These are phyloP conservation scores for Novymonas esmeraldas DNA, from an alignment of 208 protist genomes.

Conservation along the genomic window DNA sequence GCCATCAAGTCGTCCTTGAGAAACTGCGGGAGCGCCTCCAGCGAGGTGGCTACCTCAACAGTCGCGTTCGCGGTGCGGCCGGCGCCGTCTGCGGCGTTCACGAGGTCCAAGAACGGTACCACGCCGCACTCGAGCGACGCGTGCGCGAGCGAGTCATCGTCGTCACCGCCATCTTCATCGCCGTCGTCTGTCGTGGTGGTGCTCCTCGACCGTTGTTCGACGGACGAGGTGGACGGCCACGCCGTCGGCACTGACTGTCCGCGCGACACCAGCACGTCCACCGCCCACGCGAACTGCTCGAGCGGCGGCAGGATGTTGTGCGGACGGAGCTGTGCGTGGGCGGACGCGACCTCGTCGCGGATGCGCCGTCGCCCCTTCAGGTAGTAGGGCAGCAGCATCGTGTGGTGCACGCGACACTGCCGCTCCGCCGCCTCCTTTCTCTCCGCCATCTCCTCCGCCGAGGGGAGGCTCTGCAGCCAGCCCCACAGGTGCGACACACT, in stretches of 20 bases:
- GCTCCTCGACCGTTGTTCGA: background rate
- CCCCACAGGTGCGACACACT: conserved; percentile 80
- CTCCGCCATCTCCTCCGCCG: conserved; percentile 35
- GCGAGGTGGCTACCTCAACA: conserved; percentile 63
- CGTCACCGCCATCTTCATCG: background rate
- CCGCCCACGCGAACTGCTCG: conserved; percentile 54
- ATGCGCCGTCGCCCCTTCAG: conserved; percentile 40
- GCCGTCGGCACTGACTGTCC: conserved; percentile 59
- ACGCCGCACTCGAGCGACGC: conserved; percentile 64
- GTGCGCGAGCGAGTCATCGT: background rate
- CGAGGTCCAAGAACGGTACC: conserved; percentile 78
- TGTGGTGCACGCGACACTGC: conserved; percentile 69
- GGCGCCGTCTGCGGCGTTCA: conserved; percentile 61
- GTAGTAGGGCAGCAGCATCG: conserved; percentile 61
- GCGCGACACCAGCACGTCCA: conserved; percentile 68
- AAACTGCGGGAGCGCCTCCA: conserved; percentile 75
- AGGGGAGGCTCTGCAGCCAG: conserved; percentile 76
- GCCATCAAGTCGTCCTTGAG: conserved; percentile 49
- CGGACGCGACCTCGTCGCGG: conserved; percentile 40
- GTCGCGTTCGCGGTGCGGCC: conserved; percentile 55
- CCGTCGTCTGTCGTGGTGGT: background rate
- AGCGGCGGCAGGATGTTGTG: conserved; percentile 53
- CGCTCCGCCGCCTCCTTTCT: conserved; percentile 45
- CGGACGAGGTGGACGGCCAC: conserved; percentile 28
- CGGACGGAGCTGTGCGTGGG: conserved; percentile 43